Conservation (phyloP, 2,329 filamentous ascomycete species). For the Nothopassalora personata region DNA sequence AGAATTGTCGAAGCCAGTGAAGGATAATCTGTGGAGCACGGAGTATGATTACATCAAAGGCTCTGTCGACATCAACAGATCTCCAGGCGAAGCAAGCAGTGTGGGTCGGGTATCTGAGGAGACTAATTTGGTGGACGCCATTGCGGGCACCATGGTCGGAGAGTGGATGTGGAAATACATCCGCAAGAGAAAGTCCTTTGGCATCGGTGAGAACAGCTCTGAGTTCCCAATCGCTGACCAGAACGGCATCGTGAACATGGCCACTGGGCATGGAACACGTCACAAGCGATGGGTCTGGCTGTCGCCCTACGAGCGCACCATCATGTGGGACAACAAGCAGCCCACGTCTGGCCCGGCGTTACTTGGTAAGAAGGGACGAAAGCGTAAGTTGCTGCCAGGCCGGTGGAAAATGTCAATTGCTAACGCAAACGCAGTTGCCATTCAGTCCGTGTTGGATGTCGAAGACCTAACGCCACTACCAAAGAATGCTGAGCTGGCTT, state of each 20-base stretch:
- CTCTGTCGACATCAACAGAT: slow-evolving; percentile 20
- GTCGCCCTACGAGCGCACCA: slow-evolving; percentile 88
- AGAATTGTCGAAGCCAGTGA: slow-evolving; percentile 28
- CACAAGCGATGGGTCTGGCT: slow-evolving; percentile 99
- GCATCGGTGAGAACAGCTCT: slow-evolving; percentile 54
- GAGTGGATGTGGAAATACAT: slow-evolving; percentile 97
- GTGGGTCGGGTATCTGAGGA: slow-evolving; percentile 23
- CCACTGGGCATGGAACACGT: slow-evolving; percentile 59
- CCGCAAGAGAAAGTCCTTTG: slow-evolving; percentile 82
- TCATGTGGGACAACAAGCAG: slow-evolving; percentile 98
- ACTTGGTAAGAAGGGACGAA: slow-evolving; percentile 90
- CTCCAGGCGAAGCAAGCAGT: slow-evolving; percentile 11
- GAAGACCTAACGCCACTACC: slow-evolving; percentile 87
- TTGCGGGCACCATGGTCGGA: slow-evolving; percentile 96
- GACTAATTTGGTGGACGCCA: slow-evolving; percentile 82
- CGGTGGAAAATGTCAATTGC: background rate
- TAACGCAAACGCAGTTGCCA: slow-evolving; percentile 60
- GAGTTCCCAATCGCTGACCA: slow-evolving; percentile 50
- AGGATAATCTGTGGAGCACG: slow-evolving; percentile 10
- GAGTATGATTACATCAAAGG: slow-evolving; percentile 19
- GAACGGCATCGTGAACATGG: slow-evolving; percentile 60
- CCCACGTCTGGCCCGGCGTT: slow-evolving; percentile 80
- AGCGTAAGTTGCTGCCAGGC: slow-evolving; percentile 59
- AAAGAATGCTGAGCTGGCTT: slow-evolving; percentile 46
- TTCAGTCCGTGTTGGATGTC: slow-evolving; percentile 95